phyloP scores from a whole-genome alignment of 768 basidiomycete species.

The Calocybe gangraenosa region DNA sequence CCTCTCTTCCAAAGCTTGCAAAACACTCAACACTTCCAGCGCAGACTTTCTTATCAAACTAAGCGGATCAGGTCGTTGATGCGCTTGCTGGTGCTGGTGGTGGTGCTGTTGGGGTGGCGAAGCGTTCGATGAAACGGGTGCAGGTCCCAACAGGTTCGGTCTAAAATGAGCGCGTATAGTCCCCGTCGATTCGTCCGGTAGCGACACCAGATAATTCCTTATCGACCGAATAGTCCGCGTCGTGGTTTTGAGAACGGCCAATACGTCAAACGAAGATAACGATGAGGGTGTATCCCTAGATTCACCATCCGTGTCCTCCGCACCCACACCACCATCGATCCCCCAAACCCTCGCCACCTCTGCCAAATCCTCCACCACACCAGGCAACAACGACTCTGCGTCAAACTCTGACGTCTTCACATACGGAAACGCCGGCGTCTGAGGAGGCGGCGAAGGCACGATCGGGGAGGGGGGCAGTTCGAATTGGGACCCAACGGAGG shows the following conservation, averaged over 20 bases:
- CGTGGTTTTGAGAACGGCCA: constrained; percentile 71
- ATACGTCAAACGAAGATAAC: constrained; percentile 45
- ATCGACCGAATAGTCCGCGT: constrained; percentile 79
- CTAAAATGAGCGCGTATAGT: constrained; percentile 57
- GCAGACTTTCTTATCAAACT: constrained; percentile 71
- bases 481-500: constrained; percentile 45
- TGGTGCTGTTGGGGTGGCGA: constrained; percentile 26
- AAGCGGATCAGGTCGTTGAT: constrained; percentile 52
- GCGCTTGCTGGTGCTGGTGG: too few species aligned
- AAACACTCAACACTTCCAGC: constrained; percentile 75
- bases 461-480: constrained; percentile 69
- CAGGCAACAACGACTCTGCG: constrained; percentile 73
- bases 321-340: too few species aligned
- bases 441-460: constrained; percentile 38
- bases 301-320: too few species aligned
- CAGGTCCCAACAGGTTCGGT: constrained; percentile 37
- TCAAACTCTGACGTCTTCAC: constrained; percentile 69
- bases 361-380: constrained; percentile 70
- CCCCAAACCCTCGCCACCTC: constrained; percentile 63
- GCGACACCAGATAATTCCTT: constrained; percentile 76
- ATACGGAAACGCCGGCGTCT: constrained; percentile 45
- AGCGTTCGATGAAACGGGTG: too few species aligned
- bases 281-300: constrained; percentile 12
- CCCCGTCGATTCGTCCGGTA: constrained; percentile 70
- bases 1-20: constrained; percentile 78